These are phyloP conservation scores for Caryopteris hybrid DNA, from an alignment of 305 asterid species.

Conservation along the genomic window DNA sequence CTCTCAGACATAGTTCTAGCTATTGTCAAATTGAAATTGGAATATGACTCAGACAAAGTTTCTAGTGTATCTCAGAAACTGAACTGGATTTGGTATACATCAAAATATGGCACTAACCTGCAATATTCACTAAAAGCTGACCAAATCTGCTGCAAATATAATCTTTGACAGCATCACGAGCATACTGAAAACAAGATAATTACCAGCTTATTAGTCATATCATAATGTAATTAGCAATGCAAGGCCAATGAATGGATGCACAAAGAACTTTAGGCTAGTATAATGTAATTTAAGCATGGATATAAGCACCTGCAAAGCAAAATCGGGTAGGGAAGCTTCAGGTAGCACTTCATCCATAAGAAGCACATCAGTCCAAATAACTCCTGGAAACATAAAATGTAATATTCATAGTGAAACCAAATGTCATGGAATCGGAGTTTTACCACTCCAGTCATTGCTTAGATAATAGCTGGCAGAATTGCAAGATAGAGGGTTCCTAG, in stretches of 20 bases:
- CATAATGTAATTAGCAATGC: conserved; percentile 8
- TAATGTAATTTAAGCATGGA: conserved; percentile 6
- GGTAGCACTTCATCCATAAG: conserved; percentile 88
- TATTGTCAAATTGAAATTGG: neutral
- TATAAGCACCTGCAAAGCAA: conserved; percentile 61
- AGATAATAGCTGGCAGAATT: neutral
- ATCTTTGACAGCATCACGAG: conserved; percentile 61
- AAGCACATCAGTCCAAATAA: conserved; percentile 83
- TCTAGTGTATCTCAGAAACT: neutral
- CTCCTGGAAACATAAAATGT: conserved; percentile 42
- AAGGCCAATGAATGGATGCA: conserved; percentile 11
- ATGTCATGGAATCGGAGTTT: neutral
- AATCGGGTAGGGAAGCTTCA: conserved; percentile 65
- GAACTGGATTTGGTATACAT: neutral
- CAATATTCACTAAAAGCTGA: conserved; percentile 56
- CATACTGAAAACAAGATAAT: conserved; percentile 51
- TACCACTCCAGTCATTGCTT: neutral
- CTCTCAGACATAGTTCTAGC: neutral
- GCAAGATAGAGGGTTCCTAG: neutral
- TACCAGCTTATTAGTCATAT: conserved; percentile 19
- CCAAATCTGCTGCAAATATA: conserved; percentile 54
- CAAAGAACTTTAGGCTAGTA: neutral
- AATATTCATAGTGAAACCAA: conserved; percentile 4
- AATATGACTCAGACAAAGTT: neutral
- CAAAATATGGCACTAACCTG: conserved; percentile 50